phyloP scores from a whole-genome alignment of 306 rosid species.

The Luffa acutangula region DNA sequence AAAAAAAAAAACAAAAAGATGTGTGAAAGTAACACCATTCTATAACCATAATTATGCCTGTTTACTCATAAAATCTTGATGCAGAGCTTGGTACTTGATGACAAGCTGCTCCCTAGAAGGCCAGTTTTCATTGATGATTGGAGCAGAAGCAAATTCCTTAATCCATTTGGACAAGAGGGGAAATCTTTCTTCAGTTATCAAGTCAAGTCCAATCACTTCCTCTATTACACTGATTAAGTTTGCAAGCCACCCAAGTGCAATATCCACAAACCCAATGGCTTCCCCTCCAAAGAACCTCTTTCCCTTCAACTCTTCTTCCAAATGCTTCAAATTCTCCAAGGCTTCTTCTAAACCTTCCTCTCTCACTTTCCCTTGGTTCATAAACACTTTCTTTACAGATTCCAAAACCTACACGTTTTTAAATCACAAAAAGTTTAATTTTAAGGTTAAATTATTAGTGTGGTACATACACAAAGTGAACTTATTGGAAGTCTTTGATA shows the following conservation, averaged over 20 bases:
- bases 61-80: background rate
- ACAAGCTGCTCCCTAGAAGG: constrained; percentile 20
- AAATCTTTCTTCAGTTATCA: constrained; percentile 8
- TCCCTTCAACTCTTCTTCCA: constrained; percentile 2
- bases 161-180: constrained; percentile 17
- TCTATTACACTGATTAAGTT: background rate
- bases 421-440: too few relatives aligned
- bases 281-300: constrained; percentile 9
- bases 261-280: background rate
- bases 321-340: constrained; percentile 1
- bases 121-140: constrained; percentile 21
- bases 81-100: background rate
- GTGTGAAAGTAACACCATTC: background rate
- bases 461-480: too few relatives aligned
- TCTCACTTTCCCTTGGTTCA: background rate
- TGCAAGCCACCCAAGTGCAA: constrained; percentile 4
- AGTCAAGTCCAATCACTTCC: background rate
- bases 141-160: constrained; percentile 11
- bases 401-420: too few relatives aligned
- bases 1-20: background rate
- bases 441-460: too few relatives aligned
- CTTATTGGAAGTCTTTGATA: too few relatives aligned
- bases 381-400: background rate
- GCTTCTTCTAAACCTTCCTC: constrained; percentile 6
- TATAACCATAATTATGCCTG: background rate